These are phyloP conservation scores for Chenopodium quinoa DNA, from an alignment of 148 eudicot genomes.

Conservation along the genomic window DNA sequence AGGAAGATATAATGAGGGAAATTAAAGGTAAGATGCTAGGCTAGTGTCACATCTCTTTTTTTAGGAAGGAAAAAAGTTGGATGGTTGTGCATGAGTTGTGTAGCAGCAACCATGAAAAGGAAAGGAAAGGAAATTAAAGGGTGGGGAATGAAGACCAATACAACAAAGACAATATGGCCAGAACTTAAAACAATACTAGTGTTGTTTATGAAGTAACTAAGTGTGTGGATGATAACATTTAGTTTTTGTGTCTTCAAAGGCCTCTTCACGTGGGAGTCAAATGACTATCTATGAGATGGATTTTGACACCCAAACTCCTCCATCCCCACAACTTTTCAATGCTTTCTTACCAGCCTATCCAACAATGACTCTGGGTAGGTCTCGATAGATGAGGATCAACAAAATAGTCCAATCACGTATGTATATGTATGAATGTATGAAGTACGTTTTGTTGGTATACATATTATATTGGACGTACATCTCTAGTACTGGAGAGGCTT, in stretches of 20 bases:
- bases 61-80: background rate
- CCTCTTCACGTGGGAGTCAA: slow-evolving; percentile 36
- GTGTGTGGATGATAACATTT: slow-evolving; percentile 17
- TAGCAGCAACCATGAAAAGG: slow-evolving; percentile 15
- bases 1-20: background rate
- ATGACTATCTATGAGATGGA: slow-evolving; percentile 11
- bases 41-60: slow-evolving; percentile 12
- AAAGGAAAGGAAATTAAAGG: background rate
- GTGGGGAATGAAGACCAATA: background rate
- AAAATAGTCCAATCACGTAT: no score
- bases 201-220: slow-evolving; percentile 22
- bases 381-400: no score
- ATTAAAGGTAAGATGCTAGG: background rate
- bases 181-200: background rate
- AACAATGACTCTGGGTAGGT: no score
- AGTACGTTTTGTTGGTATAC: no score
- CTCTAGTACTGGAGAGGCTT: no score
- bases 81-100: background rate
- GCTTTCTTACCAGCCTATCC: slow-evolving; percentile 7
- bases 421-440: no score
- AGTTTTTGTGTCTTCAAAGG: slow-evolving; percentile 10
- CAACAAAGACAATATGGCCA: background rate
- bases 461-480: no score
- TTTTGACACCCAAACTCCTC: slow-evolving; percentile 15
- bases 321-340: slow-evolving; percentile 28